Percentiles rank a stretch among this genome's conserved stretches.
phyloP scores from a whole-genome alignment of 805 yeast genomes.

The Grigorovia jiainica region DNA sequence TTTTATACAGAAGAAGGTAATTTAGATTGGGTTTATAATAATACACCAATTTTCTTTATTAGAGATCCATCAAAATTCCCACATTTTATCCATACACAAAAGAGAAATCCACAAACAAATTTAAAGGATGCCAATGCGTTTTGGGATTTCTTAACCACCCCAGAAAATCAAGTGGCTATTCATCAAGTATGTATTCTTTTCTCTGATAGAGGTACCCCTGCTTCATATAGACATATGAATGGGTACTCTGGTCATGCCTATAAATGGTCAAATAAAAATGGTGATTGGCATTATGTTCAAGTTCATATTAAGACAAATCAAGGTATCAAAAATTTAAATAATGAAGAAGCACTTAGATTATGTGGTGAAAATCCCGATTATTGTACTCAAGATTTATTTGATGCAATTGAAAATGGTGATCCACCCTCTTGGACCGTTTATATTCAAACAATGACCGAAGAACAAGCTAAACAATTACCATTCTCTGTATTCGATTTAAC shows the following conservation, averaged over 20 bases:
- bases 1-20: conserved; percentile 60
- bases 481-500: conserved; percentile 86
- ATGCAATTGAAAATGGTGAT: conserved; percentile 68
- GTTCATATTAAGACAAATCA: conserved; percentile 46
- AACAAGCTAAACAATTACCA: conserved; percentile 63
- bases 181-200: conserved; percentile 59
- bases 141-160: conserved; percentile 68
- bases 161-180: conserved; percentile 58
- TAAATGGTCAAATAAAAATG: conserved; percentile 48
- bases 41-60: conserved; percentile 59
- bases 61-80: conserved; percentile 60
- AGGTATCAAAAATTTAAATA: conserved; percentile 42
- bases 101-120: conserved; percentile 62
- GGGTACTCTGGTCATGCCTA: conserved; percentile 62
- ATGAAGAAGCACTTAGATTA: conserved; percentile 58
- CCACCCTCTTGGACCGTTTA: conserved; percentile 78
- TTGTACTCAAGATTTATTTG: conserved; percentile 71
- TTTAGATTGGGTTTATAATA: conserved; percentile 65
- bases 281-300: conserved; percentile 47
- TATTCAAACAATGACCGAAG: conserved; percentile 78
- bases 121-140: conserved; percentile 72
- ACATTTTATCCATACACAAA: conserved; percentile 58
- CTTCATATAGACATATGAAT: conserved; percentile 46
- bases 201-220: conserved; percentile 58
- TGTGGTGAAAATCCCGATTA: conserved; percentile 76